These are phyloP conservation scores for Hymenoscyphus scutula DNA, from an alignment of 2,329 filamentous ascomycete species.

Conservation along the genomic window DNA sequence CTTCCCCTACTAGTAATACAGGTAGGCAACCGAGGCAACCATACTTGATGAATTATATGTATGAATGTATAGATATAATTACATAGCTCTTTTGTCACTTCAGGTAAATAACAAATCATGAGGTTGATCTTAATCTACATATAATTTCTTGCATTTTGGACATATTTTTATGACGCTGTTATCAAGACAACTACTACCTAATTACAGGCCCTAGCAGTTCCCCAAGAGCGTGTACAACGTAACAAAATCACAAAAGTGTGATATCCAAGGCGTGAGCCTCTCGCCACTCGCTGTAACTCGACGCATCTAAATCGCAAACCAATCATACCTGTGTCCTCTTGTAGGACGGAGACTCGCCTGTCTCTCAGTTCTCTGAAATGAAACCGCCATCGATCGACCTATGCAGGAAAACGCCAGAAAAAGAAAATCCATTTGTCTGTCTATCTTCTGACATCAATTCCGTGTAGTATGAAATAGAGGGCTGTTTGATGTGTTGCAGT, in stretches of 20 bases:
- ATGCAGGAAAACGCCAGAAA: background rate
- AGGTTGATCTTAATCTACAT: background rate
- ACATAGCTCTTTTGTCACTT: too few relatives aligned
- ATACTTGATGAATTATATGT: too few relatives aligned
- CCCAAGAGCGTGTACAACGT: slow-evolving; percentile 3
- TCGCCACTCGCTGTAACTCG: slow-evolving; percentile 1
- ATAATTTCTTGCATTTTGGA: background rate
- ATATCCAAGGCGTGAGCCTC: slow-evolving; percentile 13
- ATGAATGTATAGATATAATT: too few relatives aligned
- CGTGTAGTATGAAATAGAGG: background rate
- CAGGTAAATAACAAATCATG: too few relatives aligned
- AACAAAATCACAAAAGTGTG: slow-evolving; percentile 1
- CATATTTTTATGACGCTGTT: background rate
- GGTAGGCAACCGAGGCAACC: too few relatives aligned
- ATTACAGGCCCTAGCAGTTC: background rate
- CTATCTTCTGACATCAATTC: background rate
- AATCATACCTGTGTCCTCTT: background rate
- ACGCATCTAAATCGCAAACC: slow-evolving; percentile 7
- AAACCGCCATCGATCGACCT: background rate
- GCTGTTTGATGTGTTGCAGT: background rate
- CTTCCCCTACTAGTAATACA: too few relatives aligned
- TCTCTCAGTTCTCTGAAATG: background rate
- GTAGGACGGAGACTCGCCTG: background rate
- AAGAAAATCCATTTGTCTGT: background rate
- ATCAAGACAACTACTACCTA: background rate